A percentile compares a stretch with the other conserved stretches of the same genome.
Evolutionary conservation across 1,284 basidiomycete species (phyloP).

Genomic region (Anthracocystis setariae): DNA sequence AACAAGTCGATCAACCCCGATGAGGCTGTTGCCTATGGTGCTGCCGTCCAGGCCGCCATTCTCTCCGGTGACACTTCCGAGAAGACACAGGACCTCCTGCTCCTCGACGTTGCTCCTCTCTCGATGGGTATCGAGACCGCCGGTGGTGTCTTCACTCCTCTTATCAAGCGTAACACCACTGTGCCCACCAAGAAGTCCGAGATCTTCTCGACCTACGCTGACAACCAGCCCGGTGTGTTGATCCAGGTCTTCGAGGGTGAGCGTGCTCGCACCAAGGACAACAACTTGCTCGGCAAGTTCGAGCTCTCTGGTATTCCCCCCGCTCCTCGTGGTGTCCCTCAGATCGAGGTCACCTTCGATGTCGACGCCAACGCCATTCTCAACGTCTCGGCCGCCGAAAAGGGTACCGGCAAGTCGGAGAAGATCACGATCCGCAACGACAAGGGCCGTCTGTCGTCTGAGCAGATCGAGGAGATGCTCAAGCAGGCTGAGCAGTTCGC

Average conservation of each 20-base stretch:
- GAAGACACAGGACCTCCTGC: constrained; percentile 94
- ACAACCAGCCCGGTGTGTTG: constrained; percentile 98
- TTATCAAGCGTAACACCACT: constrained; percentile 98
- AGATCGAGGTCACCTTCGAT: constrained; percentile 98
- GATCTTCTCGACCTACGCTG: constrained; percentile 98
- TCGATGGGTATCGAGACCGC: constrained; percentile 97
- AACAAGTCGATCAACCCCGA: constrained; percentile 91
- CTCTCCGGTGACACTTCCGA: constrained; percentile 97
- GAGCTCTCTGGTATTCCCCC: constrained; percentile 97
- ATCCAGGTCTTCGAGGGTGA: constrained; percentile 99
- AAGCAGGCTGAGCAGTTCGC: constrained; percentile 77
- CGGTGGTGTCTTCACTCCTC: constrained; percentile 96
- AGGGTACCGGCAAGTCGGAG: constrained; percentile 96
- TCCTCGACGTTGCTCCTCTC: constrained; percentile 95
- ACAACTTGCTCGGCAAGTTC: constrained; percentile 98
- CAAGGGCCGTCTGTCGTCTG: constrained; percentile 97
- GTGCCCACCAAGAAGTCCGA: constrained; percentile 99
- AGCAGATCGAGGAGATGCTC: constrained; percentile 95
- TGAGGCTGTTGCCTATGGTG: constrained; percentile 99
- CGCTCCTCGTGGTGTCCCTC: constrained; percentile 96
- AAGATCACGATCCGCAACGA: constrained; percentile 96
- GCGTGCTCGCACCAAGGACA: constrained; percentile 98
- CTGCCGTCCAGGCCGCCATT: constrained; percentile 98
- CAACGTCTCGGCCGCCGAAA: constrained; percentile 95
- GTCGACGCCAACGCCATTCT: constrained; percentile 98